Percentiles rank a stretch among this genome's conserved stretches.
Evolutionary conservation across 441 rosid genomes (phyloP).

Genomic region (Pelargonium myrrhifolium): DNA sequence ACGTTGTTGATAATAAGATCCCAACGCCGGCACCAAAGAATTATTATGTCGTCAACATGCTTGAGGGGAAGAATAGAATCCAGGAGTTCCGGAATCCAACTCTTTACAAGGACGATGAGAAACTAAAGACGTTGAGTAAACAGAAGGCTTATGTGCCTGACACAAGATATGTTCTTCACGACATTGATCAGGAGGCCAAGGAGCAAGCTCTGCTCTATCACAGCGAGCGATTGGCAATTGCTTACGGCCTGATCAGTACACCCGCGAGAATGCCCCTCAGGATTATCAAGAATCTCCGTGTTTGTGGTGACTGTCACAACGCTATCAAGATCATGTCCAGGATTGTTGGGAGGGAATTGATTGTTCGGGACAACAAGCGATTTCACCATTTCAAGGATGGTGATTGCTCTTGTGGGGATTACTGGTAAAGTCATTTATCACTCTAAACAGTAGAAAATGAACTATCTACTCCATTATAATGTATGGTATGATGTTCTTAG

Average conservation of each 20-base stretch:
- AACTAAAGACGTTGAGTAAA: constrained; percentile 47
- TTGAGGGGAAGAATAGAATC: constrained; percentile 58
- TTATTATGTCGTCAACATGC: constrained; percentile 47
- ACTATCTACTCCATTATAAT: constrained; percentile 8
- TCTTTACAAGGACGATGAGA: constrained; percentile 67
- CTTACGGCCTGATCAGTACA: constrained; percentile 53
- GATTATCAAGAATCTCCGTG: constrained; percentile 57
- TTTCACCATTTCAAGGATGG: constrained; percentile 71
- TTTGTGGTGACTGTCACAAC: constrained; percentile 55
- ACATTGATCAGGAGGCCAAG: constrained; percentile 81
- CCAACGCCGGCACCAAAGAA: constrained; percentile 50
- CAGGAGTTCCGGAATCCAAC: constrained; percentile 52
- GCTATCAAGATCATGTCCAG: constrained; percentile 67
- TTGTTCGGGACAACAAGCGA: constrained; percentile 69
- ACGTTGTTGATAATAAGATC: constrained; percentile 40
- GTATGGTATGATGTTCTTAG: background rate
- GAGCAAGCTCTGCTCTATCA: constrained; percentile 82
- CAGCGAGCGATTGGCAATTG: constrained; percentile 64
- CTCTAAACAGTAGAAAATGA: constrained; percentile 4
- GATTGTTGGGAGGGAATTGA: constrained; percentile 53
- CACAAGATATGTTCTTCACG: constrained; percentile 70
- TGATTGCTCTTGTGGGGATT: constrained; percentile 82
- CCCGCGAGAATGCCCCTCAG: constrained; percentile 51
- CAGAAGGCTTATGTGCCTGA: constrained; percentile 61
- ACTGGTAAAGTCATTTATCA: constrained; percentile 42